Evolutionary conservation across 108 stramenopile genomes (phyloP).

Genomic region (Skeletonema menzelii): DNA sequence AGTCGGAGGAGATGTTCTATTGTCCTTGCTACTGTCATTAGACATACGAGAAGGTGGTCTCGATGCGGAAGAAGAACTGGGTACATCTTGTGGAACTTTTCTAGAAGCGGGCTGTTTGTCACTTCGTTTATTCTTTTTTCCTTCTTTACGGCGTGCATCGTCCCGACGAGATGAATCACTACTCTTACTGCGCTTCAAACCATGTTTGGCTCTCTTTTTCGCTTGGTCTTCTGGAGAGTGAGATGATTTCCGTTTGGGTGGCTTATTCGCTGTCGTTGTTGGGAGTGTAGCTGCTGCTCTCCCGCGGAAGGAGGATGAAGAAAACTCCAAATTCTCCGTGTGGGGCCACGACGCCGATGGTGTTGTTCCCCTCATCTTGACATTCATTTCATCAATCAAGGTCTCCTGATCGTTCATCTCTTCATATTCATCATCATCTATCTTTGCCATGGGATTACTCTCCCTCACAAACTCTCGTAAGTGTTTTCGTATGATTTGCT

Average conservation of each 20-base stretch:
- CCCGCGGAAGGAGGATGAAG: background rate
- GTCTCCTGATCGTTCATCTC: background rate
- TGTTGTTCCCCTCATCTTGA: slow-evolving; percentile 1
- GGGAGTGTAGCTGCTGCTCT: background rate
- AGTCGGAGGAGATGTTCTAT: background rate
- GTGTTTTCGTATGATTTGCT: slow-evolving; percentile 16
- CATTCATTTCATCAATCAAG: background rate
- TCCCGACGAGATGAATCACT: background rate
- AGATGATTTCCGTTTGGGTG: background rate
- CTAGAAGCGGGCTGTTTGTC: background rate
- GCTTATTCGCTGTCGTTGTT: background rate
- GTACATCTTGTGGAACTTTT: background rate
- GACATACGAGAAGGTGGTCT: background rate
- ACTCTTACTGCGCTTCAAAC: background rate
- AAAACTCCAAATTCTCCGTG: background rate
- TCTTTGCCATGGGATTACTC: slow-evolving; percentile 8
- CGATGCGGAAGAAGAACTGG: background rate
- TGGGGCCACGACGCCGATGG: background rate
- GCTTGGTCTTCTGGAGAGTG: background rate
- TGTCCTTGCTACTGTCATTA: background rate
- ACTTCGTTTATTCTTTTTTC: background rate
- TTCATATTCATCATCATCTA: slow-evolving; percentile 21
- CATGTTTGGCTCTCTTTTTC: background rate
- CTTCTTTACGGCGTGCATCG: background rate
- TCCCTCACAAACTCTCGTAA: slow-evolving; percentile 25